A percentile compares a stretch with the other conserved stretches of the same genome.
phyloP scores from a whole-genome alignment of 192 early-diverging fungal genomes.

The Coemansia sp. region DNA sequence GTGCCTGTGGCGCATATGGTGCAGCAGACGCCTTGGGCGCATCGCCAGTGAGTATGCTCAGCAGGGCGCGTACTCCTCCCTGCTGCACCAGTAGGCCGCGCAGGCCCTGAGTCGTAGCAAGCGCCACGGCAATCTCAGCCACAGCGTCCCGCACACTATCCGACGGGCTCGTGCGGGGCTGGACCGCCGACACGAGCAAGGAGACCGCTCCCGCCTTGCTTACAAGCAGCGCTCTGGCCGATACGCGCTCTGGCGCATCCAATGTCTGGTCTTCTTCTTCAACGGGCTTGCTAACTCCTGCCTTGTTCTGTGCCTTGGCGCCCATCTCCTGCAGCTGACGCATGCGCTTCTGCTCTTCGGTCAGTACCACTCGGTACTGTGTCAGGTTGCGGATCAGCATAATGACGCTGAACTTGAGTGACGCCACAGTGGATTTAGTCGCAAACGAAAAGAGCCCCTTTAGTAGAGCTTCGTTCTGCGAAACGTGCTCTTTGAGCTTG shows the following conservation, averaged over 20 bases:
- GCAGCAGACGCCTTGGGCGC: conserved; percentile 23
- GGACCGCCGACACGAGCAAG: conserved; percentile 44
- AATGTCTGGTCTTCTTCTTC: conserved; percentile 15
- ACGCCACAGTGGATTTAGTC: conserved; percentile 45
- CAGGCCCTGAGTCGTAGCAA: conserved; percentile 70
- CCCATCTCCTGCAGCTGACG: conserved; percentile 74
- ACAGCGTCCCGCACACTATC: conserved; percentile 64
- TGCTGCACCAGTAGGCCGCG: conserved; percentile 84
- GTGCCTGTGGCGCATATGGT: conserved; percentile 32
- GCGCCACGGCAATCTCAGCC: conserved; percentile 67
- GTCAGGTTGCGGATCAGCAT: conserved; percentile 82
- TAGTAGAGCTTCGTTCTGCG: conserved; percentile 62
- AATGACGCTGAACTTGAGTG: conserved; percentile 72
- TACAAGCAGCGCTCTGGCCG: conserved; percentile 59
- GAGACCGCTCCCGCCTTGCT: conserved; percentile 58
- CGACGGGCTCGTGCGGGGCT: conserved; percentile 56
- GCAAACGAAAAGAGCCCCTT: conserved; percentile 60
- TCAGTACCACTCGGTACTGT: conserved; percentile 64
- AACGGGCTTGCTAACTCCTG: not conserved
- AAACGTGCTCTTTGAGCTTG: conserved; percentile 69
- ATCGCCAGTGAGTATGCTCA: conserved; percentile 38
- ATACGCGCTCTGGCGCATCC: conserved; percentile 23
- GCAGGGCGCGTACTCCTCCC: conserved; percentile 69
- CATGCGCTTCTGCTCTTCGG: conserved; percentile 81
- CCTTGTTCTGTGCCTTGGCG: conserved; percentile 39